Evolutionary conservation across 2,329 filamentous ascomycete species (phyloP), one percentile per base, ranked within the genome.

Genomic region (Fusarium guadeloupense): DNA sequence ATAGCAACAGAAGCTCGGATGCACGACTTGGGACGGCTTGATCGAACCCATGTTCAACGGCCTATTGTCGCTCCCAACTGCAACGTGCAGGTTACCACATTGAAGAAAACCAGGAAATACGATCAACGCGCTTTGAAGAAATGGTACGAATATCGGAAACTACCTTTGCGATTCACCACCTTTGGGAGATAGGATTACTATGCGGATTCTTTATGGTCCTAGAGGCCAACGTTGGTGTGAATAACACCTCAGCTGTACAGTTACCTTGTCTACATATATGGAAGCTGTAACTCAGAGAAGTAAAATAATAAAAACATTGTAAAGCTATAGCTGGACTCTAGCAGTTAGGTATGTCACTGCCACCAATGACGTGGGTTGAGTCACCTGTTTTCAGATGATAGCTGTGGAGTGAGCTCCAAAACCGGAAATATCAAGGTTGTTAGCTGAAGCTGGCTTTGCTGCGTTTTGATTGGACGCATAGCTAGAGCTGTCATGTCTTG

Each of bases 191-290:
- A 21, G 40, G 26, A 38, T 43, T 26, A 28, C 25, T 47, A 23
- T 16, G 51, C 30, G 16, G 25, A 21, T 61, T 37, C 45, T 51
- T 20, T 14, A 34, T 3, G 39, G 28, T 38, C 42, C 46, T 52
- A 38, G 45, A 37, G 48, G 62, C 33, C 45, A 59, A 41, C 33
- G 34, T 58, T 52, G 31, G 26, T 54, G 53, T 49, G 33, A 35
- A 33, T 33, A 17, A 50, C 25, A 38, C 25, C 25, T 50, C 25
- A 35, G 28, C 26, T 46, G 23, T 42, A 39, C 20, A 44, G 19
- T 34, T 39, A 48, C 25, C 35, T 39, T 21, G n/a, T 28, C 26
- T 46, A 35, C 28, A 16, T 43, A 28, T 41, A 19, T n/a, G n/a
- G n/a, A n/a, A 43, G 25, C 10, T 28, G 17, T 20, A 42, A 23